Conservation (phyloP, 148 eudicot genomes). For the Arctostaphylos glauca region DNA sequence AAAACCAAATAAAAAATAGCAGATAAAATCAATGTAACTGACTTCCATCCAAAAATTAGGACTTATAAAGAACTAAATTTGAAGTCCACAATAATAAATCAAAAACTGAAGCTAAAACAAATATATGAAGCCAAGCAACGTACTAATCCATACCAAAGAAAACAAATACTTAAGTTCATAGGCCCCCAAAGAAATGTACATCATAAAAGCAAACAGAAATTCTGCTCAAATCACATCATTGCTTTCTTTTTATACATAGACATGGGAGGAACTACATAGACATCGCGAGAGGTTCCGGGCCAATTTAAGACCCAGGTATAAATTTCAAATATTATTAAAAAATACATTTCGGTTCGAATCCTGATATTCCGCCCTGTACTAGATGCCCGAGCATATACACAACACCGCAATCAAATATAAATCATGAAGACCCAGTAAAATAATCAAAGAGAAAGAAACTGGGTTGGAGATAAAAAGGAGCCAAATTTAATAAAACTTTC, state of each 20-base stretch:
- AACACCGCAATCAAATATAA: background rate
- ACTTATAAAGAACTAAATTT: background rate
- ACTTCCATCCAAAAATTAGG: background rate
- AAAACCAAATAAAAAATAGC: background rate
- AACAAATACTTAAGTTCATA: background rate
- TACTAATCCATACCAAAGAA: background rate
- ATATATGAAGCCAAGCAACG: background rate
- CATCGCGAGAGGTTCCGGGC: too few species aligned
- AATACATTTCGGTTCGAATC: too few species aligned
- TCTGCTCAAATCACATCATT: background rate
- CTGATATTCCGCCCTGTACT: too few species aligned
- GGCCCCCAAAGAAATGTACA: background rate
- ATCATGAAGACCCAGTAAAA: slow-evolving; percentile 28
- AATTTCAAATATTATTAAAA: too few species aligned
- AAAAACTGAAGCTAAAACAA: slow-evolving; percentile 2
- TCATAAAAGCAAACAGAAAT: background rate
- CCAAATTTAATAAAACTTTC: too few species aligned
- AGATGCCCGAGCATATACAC: background rate
- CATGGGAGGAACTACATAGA: too few species aligned
- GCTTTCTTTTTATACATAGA: background rate
- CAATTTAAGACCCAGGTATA: too few species aligned
- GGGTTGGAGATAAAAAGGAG: slow-evolving; percentile 21
- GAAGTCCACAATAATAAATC: background rate
- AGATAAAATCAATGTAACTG: background rate
- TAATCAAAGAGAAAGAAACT: slow-evolving; percentile 22